Conservation (phyloP, 352 stramenopile species). For the Phytophthora cactorum region DNA sequence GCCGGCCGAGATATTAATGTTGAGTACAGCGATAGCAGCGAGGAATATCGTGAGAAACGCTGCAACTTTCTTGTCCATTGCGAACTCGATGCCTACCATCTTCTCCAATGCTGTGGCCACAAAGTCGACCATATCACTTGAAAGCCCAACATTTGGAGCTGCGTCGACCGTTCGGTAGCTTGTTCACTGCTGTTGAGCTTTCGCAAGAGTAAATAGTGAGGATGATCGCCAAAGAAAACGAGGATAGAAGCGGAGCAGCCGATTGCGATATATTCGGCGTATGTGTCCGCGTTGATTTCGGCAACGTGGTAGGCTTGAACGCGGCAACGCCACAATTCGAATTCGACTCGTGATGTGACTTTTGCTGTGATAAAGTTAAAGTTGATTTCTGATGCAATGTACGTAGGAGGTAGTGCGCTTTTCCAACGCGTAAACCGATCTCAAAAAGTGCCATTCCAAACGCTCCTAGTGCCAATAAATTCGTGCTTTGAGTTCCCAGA, state of each 20-base stretch:
- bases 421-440: conserved; percentile 31
- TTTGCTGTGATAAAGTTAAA: background rate
- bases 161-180: background rate
- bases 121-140: conserved; percentile 32
- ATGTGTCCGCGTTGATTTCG: conserved; percentile 36
- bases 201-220: conserved; percentile 26
- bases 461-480: conserved; percentile 21
- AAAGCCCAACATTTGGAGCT: conserved; percentile 14
- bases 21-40: conserved; percentile 33
- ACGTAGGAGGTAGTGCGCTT: conserved; percentile 23
- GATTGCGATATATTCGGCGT: conserved; percentile 52
- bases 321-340: conserved; percentile 19
- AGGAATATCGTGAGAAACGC: conserved; percentile 34
- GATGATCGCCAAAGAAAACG: conserved; percentile 39
- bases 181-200: conserved; percentile 2
- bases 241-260: conserved; percentile 38
- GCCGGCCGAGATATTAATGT: conserved; percentile 39
- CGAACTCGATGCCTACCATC: conserved; percentile 23
- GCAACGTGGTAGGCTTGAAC: conserved; percentile 25
- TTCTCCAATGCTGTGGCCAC: conserved; percentile 33
- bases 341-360: conserved; percentile 6
- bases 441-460: conserved; percentile 42
- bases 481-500: conserved; percentile 28
- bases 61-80: conserved; percentile 13
- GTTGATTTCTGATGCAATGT: background rate